These are phyloP conservation scores for Ustilago sp. DNA, from an alignment of 1,284 basidiomycete species.

Conservation along the genomic window DNA sequence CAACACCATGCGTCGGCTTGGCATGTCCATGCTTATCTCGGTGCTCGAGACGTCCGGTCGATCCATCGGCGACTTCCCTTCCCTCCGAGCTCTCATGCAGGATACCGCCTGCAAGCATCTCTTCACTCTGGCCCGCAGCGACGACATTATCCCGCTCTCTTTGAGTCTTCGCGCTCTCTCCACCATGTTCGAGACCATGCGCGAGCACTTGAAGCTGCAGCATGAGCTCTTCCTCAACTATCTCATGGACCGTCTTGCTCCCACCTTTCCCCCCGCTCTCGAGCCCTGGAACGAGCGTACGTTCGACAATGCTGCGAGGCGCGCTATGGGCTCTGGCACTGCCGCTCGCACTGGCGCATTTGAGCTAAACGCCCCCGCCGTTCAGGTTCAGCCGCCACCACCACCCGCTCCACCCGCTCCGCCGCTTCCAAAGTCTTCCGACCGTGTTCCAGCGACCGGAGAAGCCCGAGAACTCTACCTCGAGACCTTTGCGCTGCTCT, in stretches of 20 bases:
- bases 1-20: constrained; percentile 91
- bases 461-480: constrained; percentile 90
- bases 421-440: constrained; percentile 73
- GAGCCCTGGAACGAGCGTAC: constrained; percentile 64
- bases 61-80: constrained; percentile 77
- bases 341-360: constrained; percentile 28
- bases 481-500: constrained; percentile 84
- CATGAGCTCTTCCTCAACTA: constrained; percentile 95
- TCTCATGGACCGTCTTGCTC: constrained; percentile 85
- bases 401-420: constrained; percentile 72
- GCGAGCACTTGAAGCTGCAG: constrained; percentile 90
- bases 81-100: constrained; percentile 78
- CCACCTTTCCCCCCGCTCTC: constrained; percentile 61
- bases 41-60: constrained; percentile 87
- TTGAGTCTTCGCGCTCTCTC: constrained; percentile 85
- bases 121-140: constrained; percentile 78
- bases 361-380: constrained; percentile 9
- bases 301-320: constrained; percentile 67
- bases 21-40: constrained; percentile 87
- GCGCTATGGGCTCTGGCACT: constrained; percentile 31
- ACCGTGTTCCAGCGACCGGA: constrained; percentile 76
- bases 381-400: constrained; percentile 70
- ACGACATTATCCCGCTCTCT: constrained; percentile 83
- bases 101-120: constrained; percentile 96
- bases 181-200: constrained; percentile 88